phyloP scores from a whole-genome alignment of 805 yeast genomes.

The Saturnispora serradocipensis region DNA sequence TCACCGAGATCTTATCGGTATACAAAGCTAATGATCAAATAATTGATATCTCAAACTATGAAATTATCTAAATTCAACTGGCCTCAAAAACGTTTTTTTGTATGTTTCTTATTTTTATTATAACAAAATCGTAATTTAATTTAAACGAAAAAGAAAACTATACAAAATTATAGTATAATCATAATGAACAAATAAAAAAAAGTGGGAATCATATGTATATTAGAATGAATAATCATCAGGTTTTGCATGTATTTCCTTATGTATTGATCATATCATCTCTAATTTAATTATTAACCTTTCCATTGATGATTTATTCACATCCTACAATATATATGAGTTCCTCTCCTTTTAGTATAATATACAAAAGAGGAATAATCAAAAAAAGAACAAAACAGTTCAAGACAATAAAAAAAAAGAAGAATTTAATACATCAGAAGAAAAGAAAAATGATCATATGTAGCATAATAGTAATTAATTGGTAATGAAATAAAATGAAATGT shows the following conservation, averaged over 20 bases:
- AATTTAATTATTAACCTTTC: neutral
- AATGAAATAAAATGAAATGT: slow-evolving; percentile 1
- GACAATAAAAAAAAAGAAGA: neutral
- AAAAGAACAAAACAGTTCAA: slow-evolving; percentile 1
- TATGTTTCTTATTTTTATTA: neutral
- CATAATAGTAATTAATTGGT: neutral
- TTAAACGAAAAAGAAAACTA: slow-evolving; percentile 1
- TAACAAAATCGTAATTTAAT: neutral
- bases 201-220: slow-evolving; percentile 8
- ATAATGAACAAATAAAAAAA: slow-evolving; percentile 3
- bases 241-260: neutral
- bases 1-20: slow-evolving; percentile 41
- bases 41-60: neutral
- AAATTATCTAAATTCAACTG: neutral
- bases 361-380: slow-evolving; percentile 1
- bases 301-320: neutral
- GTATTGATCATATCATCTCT: neutral
- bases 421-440: neutral
- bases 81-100: neutral
- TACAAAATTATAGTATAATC: neutral
- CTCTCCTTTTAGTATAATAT: neutral
- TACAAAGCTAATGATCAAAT: neutral
- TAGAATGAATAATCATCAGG: slow-evolving; percentile 9
- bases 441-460: neutral
- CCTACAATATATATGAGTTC: neutral